Evolutionary conservation across 768 basidiomycete genomes (phyloP), one percentile per base, ranked within the genome.

Genomic region (Calocybe gangraenosa): DNA sequence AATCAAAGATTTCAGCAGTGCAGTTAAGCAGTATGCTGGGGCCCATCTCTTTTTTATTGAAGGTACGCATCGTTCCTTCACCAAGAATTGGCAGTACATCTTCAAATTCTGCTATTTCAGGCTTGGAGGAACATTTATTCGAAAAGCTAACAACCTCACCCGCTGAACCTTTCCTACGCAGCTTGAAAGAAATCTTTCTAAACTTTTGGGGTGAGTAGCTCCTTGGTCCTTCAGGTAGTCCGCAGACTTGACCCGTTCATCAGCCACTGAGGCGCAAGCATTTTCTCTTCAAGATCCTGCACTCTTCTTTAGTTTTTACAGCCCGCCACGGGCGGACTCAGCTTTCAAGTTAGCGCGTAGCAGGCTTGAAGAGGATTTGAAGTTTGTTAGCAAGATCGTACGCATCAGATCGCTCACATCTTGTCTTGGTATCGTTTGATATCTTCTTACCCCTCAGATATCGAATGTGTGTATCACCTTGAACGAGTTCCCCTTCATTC

Each of bases 11-110:
- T 95, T 92, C 51, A 63, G 68, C 23, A 60, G 63, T 41, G 59
- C 65, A 32, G 75, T 74, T 11, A 71, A 74, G 54, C 81, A 85
- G 54, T 98, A 98, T 61, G 82, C 82, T 14, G 84, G 69, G 0
- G 95, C 88, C 0, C 90, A 98, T 63, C 63, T 97, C 46, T 94
- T 93, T 76, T 99, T 98, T 62, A 74, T 94, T 48, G 95, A 97
- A 58, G 87, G 95, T 71, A 50, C 38, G 25, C 25, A 63, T 21
- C 5, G 32, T 8, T 2, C 20, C 31, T 5, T 7, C 13, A 14
- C 17, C 34, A 33, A 33, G 11, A 36, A 39, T 18, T 25, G 14
- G 9, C 17, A 19, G 14, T 22, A 8, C 42, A 49, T 37, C 17
- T 36, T 42, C 17, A 42, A 22, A 32, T 39, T 49, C n/a, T 20